Base-by-base conservation (phyloP, 2,329 filamentous ascomycete species). In the Fusarium austroafricanum region DNA sequence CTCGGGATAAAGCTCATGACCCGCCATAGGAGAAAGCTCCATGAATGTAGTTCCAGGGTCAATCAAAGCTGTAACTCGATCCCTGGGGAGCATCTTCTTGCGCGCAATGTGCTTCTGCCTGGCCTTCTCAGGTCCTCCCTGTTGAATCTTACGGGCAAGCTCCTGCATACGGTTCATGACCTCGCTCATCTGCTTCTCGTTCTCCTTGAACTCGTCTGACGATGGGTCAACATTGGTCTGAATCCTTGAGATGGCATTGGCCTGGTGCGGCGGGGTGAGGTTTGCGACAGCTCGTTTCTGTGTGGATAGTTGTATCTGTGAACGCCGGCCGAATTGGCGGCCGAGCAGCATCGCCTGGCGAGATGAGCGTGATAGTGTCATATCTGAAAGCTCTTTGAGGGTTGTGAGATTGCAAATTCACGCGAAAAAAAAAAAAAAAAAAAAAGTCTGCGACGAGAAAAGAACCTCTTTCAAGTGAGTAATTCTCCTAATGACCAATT, bases 1-100 rank as follows among this genome's bases (percentile, higher is more conserved):
- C 57, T 91, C 93, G 0, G 90, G 87, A 75, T 98, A 98, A 51
- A 97, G 84, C 60, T 92, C 90, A 76, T 97, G 87, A 17, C 92
- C 95, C 0, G 95, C 95, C 73, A 98, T 84, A n/a, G 94, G 89
- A 18, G 93, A 96, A n/a, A 99, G 84, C 81, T 99, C 95, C 65
- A 99, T 80, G 76, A 99, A 98, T 0, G 92, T 91, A 3, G 93
- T 95, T 6, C 94, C 94, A 0, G 93, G 91, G 76, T 99, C 95
- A 66, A 97, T 87, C 67, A 99, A 83, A 6, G 93, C 92, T 0
- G 93, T 92, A 54, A 99, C 88, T 33, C 95, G 90, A 79, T 98
- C 95, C 68, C 96, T 84, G 4, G 94, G 93, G 57, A 99, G 86
- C 94, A 98, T 97, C 85, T 98, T 98, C 68, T 93, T 92, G 72